Conservation (phyloP, 352 stramenopile genomes). For the Pilasporangium apinafurcum region DNA sequence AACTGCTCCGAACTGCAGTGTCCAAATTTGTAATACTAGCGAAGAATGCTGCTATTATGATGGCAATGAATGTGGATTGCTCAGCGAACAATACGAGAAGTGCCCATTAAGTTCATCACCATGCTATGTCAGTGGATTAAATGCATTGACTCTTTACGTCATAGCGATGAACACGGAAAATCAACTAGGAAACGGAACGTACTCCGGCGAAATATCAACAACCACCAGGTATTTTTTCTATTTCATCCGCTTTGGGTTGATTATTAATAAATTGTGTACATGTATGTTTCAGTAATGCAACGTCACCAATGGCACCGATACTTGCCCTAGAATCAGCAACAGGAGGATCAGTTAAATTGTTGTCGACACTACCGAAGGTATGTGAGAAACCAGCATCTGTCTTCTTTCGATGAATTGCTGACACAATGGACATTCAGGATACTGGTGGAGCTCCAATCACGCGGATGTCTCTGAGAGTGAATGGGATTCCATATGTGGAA, state of each 20-base stretch:
- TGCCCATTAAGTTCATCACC: conserved; percentile 4
- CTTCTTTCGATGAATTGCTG: neutral
- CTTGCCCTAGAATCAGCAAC: conserved; percentile 11
- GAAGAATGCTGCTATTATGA: conserved; percentile 12
- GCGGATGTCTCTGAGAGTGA: conserved; percentile 20
- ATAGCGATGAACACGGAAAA: conserved; percentile 25
- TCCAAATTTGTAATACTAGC: conserved; percentile 1
- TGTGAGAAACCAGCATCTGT: neutral
- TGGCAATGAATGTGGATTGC: conserved; percentile 14
- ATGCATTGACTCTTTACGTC: conserved; percentile 17
- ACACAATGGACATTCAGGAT: conserved; percentile 17
- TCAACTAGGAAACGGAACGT: conserved; percentile 18
- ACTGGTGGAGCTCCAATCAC: conserved; percentile 29
- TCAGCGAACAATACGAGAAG: neutral
- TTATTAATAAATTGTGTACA: neutral
- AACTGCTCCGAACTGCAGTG: conserved; percentile 2
- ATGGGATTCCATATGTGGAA: conserved; percentile 20
- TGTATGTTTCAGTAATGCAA: conserved; percentile 12
- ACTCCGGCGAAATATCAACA: conserved; percentile 6
- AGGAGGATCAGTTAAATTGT: conserved; percentile 25
- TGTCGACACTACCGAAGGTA: conserved; percentile 31
- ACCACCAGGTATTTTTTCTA: conserved; percentile 13
- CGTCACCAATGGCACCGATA: conserved; percentile 13
- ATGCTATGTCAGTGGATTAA: conserved; percentile 23
- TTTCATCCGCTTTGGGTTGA: neutral